Percentiles rank a stretch among this genome's conserved stretches.
These are phyloP conservation scores for Myriosclerotinia scirpicola DNA, from an alignment of 2,329 filamentous ascomycete species.

Conservation along the genomic window DNA sequence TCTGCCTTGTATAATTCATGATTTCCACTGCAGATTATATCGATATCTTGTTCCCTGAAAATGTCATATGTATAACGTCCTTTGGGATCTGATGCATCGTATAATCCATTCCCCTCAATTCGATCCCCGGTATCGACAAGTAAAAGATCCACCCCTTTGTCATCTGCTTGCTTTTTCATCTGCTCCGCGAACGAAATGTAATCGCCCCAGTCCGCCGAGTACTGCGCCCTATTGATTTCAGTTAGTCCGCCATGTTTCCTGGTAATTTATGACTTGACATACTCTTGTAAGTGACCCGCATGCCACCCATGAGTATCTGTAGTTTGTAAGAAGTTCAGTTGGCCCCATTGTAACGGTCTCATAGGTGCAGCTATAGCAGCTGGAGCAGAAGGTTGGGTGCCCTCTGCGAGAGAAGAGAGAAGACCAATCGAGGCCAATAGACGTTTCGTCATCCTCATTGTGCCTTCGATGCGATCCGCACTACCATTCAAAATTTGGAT, in stretches of 20 bases:
- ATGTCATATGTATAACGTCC: constrained; percentile 88
- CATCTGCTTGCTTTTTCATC: constrained; percentile 75
- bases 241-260: constrained; percentile 25
- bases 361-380: constrained; percentile 76
- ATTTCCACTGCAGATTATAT: constrained; percentile 85
- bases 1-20: constrained; percentile 88
- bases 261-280: constrained; percentile 36
- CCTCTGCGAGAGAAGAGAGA: constrained; percentile 37
- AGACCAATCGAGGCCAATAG: constrained; percentile 31
- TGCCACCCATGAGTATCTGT: constrained; percentile 97
- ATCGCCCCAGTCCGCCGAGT: constrained; percentile 96
- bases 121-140: constrained; percentile 94
- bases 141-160: constrained; percentile 78
- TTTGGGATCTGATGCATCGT: constrained; percentile 85
- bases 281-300: constrained; percentile 89
- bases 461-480: neutral
- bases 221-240: constrained; percentile 64
- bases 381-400: constrained; percentile 78
- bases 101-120: constrained; percentile 91
- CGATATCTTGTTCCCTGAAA: constrained; percentile 76
- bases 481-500: neutral
- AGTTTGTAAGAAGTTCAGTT: constrained; percentile 95
- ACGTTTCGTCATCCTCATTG: constrained; percentile 26
- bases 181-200: constrained; percentile 91
- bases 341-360: constrained; percentile 84